phyloP scores from a whole-genome alignment of 1,284 basidiomycete genomes.

The Ganoderma leucocontextum region DNA sequence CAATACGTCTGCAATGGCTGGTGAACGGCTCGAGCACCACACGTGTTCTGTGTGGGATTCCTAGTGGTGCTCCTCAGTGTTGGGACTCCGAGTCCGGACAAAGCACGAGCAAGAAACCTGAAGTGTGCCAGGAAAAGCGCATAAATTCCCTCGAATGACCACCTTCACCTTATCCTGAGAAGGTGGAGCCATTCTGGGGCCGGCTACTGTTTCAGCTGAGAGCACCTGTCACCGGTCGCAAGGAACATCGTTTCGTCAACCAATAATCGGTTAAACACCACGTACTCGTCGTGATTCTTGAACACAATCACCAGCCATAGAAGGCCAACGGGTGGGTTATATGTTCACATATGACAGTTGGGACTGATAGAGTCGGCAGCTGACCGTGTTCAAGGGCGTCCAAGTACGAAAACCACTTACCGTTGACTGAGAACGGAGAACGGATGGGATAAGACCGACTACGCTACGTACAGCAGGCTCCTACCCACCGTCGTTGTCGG shows the following conservation, averaged over 20 bases:
- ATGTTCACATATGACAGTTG: neutral
- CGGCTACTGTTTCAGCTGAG: conserved; percentile 1
- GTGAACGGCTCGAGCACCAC: neutral
- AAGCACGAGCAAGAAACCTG: neutral
- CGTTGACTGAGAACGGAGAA: neutral
- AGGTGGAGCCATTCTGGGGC: neutral
- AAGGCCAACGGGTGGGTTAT: neutral
- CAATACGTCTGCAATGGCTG: neutral
- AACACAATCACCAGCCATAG: neutral
- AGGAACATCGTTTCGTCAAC: neutral
- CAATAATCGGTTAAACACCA: neutral
- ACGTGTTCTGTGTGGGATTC: neutral
- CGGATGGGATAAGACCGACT: too few species aligned
- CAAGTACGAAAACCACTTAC: neutral
- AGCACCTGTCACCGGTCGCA: neutral
- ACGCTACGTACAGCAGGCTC: too few species aligned
- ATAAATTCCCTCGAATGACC: neutral
- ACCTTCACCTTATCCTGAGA: neutral
- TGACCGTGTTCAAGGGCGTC: neutral
- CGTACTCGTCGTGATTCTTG: neutral
- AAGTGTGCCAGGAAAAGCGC: neutral
- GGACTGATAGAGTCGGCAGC: neutral
- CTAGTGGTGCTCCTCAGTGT: neutral
- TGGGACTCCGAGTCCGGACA: neutral
- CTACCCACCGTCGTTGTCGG: too few species aligned